Evolutionary conservation across 2,329 filamentous ascomycete genomes (phyloP), one percentile per base, ranked within the genome.

Genomic region (Coniochaeta pulveracea): DNA sequence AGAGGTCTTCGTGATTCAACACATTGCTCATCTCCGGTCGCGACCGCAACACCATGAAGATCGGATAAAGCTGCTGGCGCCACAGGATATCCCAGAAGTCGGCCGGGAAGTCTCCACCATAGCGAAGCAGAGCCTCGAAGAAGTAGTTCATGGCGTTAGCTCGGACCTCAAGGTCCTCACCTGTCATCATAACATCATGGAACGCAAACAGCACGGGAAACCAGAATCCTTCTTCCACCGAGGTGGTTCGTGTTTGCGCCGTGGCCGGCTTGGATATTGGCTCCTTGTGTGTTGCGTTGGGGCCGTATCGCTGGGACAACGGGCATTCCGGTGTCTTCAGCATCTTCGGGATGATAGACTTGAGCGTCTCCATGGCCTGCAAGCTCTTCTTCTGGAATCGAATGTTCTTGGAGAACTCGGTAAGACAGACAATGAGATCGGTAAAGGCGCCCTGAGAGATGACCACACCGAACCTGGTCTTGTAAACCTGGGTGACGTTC

Each of bases 61-160:
- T 99, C 1, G 91, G 93, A 46, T 94, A 96, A 2, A 99, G 71
- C 38, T 98, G 74, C 54, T 99, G 91, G 32, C 89, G 76, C 88
- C 91, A 98, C 1, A 99, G 70, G 12, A 91, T 94, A 54, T 99
- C 91, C 91, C 91, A 99, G 54, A 99, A 99, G 34, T 94, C 85
- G 2, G 79, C 66, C 4, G 89, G 86, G 48, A 95, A 99, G 44
- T 85, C 83, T 12, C 85, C 83, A 22, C 93, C 91, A 46, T 96
- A 91, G 41, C 76, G 77, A 37, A 94, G 79, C 6, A 99, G 67
- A 0, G 86, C 86, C 38, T 96, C 89, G 47, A 99, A 99, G 40
- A 98, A 85, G 56, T 96, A 98, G 46, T 88, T 93, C 25, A 98
- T 67, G 3, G 93, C 91, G 57, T 75, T 78, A 2, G 75, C 95